Conservation (phyloP, 208 protist genomes). For the Trypanosomatidae sp. region DNA sequence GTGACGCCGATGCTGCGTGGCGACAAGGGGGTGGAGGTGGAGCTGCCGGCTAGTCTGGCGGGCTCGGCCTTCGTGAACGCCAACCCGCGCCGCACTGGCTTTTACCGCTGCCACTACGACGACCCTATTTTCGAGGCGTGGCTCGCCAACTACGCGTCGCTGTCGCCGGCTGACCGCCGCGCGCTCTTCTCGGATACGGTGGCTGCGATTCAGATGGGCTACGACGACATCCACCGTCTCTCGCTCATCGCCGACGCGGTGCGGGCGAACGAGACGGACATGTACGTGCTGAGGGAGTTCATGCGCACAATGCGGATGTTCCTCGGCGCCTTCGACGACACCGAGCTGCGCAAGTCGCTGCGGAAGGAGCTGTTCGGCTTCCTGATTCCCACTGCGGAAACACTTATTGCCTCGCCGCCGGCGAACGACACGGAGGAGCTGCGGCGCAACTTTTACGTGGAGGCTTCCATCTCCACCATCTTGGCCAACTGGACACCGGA, state of each 20-base stretch:
- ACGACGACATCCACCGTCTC: constrained; percentile 58
- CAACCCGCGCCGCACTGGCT: constrained; percentile 75
- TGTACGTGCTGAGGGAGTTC: constrained; percentile 60
- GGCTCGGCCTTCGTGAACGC: constrained; percentile 39
- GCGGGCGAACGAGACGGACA: constrained; percentile 44
- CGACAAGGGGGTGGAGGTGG: constrained; percentile 37
- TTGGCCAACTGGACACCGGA: constrained; percentile 11
- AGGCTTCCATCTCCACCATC: constrained; percentile 30
- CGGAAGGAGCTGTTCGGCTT: constrained; percentile 30
- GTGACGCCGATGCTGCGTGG: constrained; percentile 56
- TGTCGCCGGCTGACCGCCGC: constrained; percentile 48
- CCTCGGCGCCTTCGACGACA: constrained; percentile 43
- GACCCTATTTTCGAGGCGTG: too few species aligned
- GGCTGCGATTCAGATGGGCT: constrained; percentile 74
- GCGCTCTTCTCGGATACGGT: constrained; percentile 76
- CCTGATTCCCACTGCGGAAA: constrained; percentile 30
- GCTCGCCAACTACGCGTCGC: constrained; percentile 37
- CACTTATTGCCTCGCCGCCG: constrained; percentile 11
- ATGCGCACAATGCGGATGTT: constrained; percentile 35
- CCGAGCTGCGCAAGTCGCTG: constrained; percentile 23
- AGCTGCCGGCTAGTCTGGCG: constrained; percentile 39
- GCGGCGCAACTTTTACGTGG: constrained; percentile 39
- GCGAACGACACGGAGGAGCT: constrained; percentile 27
- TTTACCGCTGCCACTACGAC: too few species aligned
- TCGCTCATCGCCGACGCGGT: constrained; percentile 37